Evolutionary conservation across 257 asterid species (phyloP).

Genomic region (Apocynum venetum): DNA sequence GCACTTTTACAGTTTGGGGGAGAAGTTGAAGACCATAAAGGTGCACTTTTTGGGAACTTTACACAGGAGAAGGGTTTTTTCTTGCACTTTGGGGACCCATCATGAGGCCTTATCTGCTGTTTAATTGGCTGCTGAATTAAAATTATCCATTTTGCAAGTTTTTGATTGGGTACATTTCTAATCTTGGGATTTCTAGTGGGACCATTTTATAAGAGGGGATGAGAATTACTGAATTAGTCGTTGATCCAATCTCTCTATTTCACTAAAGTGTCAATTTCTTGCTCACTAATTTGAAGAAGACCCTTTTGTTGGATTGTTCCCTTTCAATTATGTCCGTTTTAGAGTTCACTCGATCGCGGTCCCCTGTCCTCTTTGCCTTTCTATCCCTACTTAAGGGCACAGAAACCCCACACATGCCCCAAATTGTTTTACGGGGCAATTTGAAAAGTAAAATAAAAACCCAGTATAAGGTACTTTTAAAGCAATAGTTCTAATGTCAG

Average conservation of each 20-base stretch:
- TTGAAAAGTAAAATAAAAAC: neutral
- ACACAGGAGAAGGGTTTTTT: slow-evolving; percentile 15
- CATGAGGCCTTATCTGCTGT: slow-evolving; percentile 46
- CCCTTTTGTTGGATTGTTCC: slow-evolving; percentile 24
- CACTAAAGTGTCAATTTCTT: slow-evolving; percentile 22
- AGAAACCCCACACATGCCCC: neutral
- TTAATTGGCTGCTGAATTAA: slow-evolving; percentile 43
- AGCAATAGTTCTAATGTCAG: no score
- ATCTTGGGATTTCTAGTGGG: slow-evolving; percentile 53
- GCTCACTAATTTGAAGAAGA: slow-evolving; percentile 28
- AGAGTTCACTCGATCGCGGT: slow-evolving; percentile 32
- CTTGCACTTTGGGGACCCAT: slow-evolving; percentile 37
- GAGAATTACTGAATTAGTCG: slow-evolving; percentile 23
- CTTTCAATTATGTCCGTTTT: slow-evolving; percentile 16
- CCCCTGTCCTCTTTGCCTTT: slow-evolving; percentile 30
- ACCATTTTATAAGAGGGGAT: slow-evolving; percentile 20
- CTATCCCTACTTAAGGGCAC: slow-evolving; percentile 2
- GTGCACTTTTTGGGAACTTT: slow-evolving; percentile 28
- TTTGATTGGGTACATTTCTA: slow-evolving; percentile 49
- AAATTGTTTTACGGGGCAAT: neutral
- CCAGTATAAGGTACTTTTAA: neutral
- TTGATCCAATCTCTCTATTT: slow-evolving; percentile 27
- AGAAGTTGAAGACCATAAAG: slow-evolving; percentile 8
- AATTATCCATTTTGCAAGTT: slow-evolving; percentile 29
- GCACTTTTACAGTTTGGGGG: slow-evolving; percentile 47